Percentiles rank a stretch among this genome's conserved stretches.
These are phyloP conservation scores for Adansonia madagascariensis DNA, from an alignment of 441 rosid species.

Conservation along the genomic window DNA sequence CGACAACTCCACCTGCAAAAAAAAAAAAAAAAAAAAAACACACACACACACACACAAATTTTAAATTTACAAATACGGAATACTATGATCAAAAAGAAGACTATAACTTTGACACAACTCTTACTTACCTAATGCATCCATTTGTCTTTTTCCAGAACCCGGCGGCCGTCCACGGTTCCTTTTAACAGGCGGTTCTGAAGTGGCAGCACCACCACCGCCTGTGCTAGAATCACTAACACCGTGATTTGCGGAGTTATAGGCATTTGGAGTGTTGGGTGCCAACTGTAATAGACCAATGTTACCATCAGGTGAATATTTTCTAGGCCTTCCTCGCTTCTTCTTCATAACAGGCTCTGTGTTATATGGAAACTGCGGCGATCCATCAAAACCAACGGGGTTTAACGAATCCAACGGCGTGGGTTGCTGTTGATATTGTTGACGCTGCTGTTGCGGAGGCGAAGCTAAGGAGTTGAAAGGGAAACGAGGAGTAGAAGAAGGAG, in stretches of 20 bases:
- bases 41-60: background rate
- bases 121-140: constrained; percentile 75
- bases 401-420: constrained; percentile 49
- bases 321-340: constrained; percentile 91
- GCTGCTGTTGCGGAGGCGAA: constrained; percentile 25
- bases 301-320: constrained; percentile 84
- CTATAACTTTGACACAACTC: background rate
- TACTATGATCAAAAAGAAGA: background rate
- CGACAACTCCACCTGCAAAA: constrained; percentile 70
- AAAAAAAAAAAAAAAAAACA: background rate
- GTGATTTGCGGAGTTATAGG: constrained; percentile 46
- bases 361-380: constrained; percentile 66
- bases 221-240: constrained; percentile 48
- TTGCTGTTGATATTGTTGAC: constrained; percentile 2
- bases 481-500: constrained; percentile 27
- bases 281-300: constrained; percentile 75
- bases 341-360: constrained; percentile 59
- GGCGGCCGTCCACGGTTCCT: constrained; percentile 87
- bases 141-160: constrained; percentile 86
- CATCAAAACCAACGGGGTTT: constrained; percentile 53
- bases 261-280: constrained; percentile 63
- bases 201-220: constrained; percentile 36
- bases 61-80: no score
- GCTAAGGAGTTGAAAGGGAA: constrained; percentile 23
- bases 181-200: constrained; percentile 58